These are phyloP conservation scores for Paramecium octaurelia DNA, from an alignment of 73 alveolate genomes.

Conservation along the genomic window DNA sequence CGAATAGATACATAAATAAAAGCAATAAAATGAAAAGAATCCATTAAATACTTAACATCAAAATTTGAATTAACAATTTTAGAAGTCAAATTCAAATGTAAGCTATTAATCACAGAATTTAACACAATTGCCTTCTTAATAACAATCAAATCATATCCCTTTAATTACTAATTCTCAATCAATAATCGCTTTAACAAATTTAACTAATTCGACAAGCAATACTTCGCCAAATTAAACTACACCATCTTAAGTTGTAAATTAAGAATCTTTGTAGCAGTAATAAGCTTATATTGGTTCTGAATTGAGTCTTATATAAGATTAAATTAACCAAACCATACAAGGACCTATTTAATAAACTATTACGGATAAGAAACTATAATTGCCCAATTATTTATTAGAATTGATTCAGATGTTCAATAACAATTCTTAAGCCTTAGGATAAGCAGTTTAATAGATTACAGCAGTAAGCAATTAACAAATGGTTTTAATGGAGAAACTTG, in stretches of 20 bases:
- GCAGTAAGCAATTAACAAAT: neutral
- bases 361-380: neutral
- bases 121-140: too few relatives aligned
- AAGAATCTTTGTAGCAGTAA: too few relatives aligned
- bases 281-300: neutral
- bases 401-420: neutral
- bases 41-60: neutral
- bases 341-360: neutral
- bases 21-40: neutral
- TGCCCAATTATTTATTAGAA: neutral
- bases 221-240: neutral
- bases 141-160: too few relatives aligned
- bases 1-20: too few relatives aligned
- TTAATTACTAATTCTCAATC: too few relatives aligned
- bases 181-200: too few relatives aligned
- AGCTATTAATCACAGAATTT: too few relatives aligned
- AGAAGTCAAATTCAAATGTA: too few relatives aligned
- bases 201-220: too few relatives aligned
- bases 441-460: neutral
- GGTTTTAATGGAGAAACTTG: neutral
- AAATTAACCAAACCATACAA: neutral
- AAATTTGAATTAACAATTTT: too few relatives aligned
- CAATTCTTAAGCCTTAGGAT: neutral
- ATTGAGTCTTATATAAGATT: too few relatives aligned
- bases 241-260: too few relatives aligned